Percentiles rank a stretch among this genome's conserved stretches.
Conservation (phyloP, 164 flowering plant species). For the Paratinospora sagittata region DNA sequence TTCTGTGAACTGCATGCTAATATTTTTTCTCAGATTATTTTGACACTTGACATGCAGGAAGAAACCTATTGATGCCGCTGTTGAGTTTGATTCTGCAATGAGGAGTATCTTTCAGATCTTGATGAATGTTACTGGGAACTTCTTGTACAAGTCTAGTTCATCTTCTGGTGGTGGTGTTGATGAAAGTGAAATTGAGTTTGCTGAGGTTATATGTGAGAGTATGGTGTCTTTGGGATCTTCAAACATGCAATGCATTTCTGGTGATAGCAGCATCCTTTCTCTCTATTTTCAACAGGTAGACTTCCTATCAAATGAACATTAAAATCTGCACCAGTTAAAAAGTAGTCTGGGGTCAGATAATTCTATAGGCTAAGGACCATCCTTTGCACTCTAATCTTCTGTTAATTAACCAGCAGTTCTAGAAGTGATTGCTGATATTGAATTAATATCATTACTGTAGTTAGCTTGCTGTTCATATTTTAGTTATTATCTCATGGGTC, state of each 20-base stretch:
- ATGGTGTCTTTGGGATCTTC: conserved; percentile 81
- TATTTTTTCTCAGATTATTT: conserved; percentile 4
- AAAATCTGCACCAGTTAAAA: neutral
- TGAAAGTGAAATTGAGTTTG: conserved; percentile 89
- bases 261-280: conserved; percentile 39
- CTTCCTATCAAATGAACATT: neutral
- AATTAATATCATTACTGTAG: neutral
- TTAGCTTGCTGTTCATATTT: neutral
- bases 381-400: neutral
- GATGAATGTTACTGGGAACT: conserved; percentile 67
- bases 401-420: neutral
- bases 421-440: neutral
- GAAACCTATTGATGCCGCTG: conserved; percentile 62
- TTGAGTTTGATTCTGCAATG: conserved; percentile 82
- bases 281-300: conserved; percentile 79
- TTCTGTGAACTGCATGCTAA: conserved; percentile 3
- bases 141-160: conserved; percentile 39
- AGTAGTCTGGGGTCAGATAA: neutral
- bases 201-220: conserved; percentile 86
- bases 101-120: conserved; percentile 58
- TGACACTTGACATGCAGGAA: conserved; percentile 51
- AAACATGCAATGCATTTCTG: conserved; percentile 66
- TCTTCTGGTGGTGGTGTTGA: conserved; percentile 35
- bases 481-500: neutral
- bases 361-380: neutral